Evolutionary conservation across 2,329 filamentous ascomycete genomes (phyloP).

Genomic region (Fusarium avenaceum): DNA sequence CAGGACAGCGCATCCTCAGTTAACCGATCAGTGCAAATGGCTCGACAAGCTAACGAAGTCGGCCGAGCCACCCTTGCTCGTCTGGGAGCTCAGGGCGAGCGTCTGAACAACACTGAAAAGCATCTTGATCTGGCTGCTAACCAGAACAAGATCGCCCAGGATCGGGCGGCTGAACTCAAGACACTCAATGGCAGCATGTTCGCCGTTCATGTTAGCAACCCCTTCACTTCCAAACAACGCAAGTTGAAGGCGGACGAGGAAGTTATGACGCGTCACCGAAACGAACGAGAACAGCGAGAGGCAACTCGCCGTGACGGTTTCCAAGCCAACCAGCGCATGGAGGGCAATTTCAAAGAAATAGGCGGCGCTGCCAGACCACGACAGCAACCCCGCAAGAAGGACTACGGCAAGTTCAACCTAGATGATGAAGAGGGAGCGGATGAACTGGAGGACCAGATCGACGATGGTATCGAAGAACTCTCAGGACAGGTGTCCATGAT

Average conservation of each 20-base stretch:
- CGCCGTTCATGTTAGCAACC: conserved; percentile 81
- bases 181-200: conserved; percentile 93
- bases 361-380: conserved; percentile 47
- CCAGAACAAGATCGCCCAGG: conserved; percentile 81
- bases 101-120: conserved; percentile 84
- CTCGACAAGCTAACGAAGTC: conserved; percentile 63
- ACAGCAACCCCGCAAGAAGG: conserved; percentile 56
- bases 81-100: conserved; percentile 83
- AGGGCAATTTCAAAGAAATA: conserved; percentile 62
- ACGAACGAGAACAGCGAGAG: conserved; percentile 75
- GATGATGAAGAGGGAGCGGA: conserved; percentile 74
- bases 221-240: conserved; percentile 79
- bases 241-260: conserved; percentile 75
- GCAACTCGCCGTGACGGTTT: conserved; percentile 68
- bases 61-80: conserved; percentile 79
- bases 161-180: conserved; percentile 86
- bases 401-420: conserved; percentile 77
- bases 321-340: conserved; percentile 66
- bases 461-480: conserved; percentile 73
- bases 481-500: conserved; percentile 77
- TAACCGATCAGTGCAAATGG: conserved; percentile 58
- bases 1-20: conserved; percentile 72
- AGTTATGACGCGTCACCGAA: conserved; percentile 76
- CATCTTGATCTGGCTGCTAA: conserved; percentile 85
- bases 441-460: conserved; percentile 67